Evolutionary conservation across 73 alveolate species (phyloP).

Genomic region (Effrenium voratum): DNA sequence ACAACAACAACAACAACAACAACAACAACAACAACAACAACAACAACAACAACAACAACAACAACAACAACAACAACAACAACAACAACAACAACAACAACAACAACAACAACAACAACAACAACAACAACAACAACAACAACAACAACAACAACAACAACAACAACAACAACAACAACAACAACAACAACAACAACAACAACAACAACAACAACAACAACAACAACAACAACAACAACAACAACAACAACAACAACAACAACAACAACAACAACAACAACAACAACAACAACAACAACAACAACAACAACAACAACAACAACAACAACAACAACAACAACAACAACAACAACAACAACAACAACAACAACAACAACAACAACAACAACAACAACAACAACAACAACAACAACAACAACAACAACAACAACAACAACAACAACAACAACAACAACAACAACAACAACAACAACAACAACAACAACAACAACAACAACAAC

Average conservation of each 20-base stretch:
- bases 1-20: not conserved
- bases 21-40: not conserved
- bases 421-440: slow-evolving; percentile 43
- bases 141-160: not conserved
- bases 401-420: slow-evolving; percentile 37
- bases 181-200: not conserved
- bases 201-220: not conserved
- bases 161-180: not conserved
- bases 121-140: not conserved
- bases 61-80: not conserved
- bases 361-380: not conserved
- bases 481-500: not conserved
- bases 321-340: not conserved
- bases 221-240: not conserved
- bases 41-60: not conserved
- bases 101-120: not conserved
- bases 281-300: not conserved
- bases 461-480: slow-evolving; percentile 18
- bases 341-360: not conserved
- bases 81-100: not conserved
- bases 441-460: slow-evolving; percentile 16
- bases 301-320: not conserved
- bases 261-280: not conserved
- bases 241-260: not conserved
- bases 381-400: slow-evolving; percentile 26